A percentile compares a stretch with the other conserved stretches of the same genome.
These are phyloP conservation scores for Leavenworthia alabamica DNA, from an alignment of 345 rosid species.

Conservation along the genomic window DNA sequence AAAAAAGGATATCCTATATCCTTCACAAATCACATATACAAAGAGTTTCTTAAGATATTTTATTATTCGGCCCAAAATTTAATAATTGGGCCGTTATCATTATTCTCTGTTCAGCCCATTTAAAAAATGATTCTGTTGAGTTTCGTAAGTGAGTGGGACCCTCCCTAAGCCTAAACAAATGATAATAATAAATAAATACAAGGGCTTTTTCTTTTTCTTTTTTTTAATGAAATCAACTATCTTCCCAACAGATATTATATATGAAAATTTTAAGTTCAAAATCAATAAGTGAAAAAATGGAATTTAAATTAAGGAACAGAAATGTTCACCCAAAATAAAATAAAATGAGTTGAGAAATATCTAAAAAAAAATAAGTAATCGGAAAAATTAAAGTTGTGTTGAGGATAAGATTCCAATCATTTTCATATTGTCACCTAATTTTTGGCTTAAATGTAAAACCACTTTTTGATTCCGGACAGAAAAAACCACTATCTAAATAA, in stretches of 20 bases:
- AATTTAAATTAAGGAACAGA: slow-evolving; percentile 4
- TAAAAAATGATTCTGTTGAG: not conserved
- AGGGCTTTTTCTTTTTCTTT: too few relatives aligned
- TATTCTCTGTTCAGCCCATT: not conserved
- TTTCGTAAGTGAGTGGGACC: not conserved
- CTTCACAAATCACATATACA: not conserved
- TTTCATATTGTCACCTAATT: slow-evolving; percentile 22
- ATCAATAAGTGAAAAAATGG: slow-evolving; percentile 1
- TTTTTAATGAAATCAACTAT: slow-evolving; percentile 8
- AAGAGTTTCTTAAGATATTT: not conserved
- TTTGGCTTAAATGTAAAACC: slow-evolving; percentile 25
- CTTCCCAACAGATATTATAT: not conserved
- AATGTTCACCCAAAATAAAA: slow-evolving; percentile 1
- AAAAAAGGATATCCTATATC: not conserved
- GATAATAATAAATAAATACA: too few relatives aligned
- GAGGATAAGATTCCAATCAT: slow-evolving; percentile 29
- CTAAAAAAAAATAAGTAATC: not conserved
- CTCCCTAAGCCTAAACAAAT: not conserved
- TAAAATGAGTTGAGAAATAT: too few relatives aligned
- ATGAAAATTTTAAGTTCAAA: not conserved
- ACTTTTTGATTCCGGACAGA: slow-evolving; percentile 3
- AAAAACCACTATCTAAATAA: not conserved
- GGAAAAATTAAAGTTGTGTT: not conserved
- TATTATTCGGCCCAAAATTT: not conserved
- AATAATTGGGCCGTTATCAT: not conserved